A percentile compares a stretch with the other conserved stretches of the same genome.
phyloP scores from a whole-genome alignment of 148 eudicot genomes.

The Dysphania ambrosioides region DNA sequence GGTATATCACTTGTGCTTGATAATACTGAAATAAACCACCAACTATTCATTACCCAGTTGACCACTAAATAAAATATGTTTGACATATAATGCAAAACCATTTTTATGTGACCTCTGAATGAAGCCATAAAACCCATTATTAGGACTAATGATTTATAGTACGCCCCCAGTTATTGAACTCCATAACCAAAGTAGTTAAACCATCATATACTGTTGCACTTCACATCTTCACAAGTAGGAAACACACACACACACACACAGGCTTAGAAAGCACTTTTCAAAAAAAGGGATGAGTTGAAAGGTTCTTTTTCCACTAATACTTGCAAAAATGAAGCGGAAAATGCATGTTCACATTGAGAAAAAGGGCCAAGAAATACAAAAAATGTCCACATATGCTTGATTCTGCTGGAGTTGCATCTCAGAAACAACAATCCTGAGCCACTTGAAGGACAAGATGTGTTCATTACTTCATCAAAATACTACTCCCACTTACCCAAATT shows the following conservation, averaged over 20 bases:
- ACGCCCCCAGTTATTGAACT: background rate
- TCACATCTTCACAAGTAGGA: background rate
- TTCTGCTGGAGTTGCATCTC: background rate
- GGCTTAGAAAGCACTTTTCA: too few relatives aligned
- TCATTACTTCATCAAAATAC: background rate
- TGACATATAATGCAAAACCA: too few relatives aligned
- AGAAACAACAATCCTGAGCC: background rate
- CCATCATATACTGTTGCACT: background rate
- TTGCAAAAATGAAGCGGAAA: conserved; percentile 6
- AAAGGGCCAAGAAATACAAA: background rate
- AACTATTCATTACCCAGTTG: too few relatives aligned
- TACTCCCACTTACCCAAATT: background rate
- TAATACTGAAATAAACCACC: background rate
- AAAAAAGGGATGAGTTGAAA: too few relatives aligned
- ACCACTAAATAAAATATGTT: background rate
- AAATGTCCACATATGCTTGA: background rate
- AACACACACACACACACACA: too few relatives aligned
- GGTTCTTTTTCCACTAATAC: background rate
- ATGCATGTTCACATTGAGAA: background rate
- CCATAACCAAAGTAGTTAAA: background rate
- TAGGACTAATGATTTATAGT: background rate
- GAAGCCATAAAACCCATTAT: background rate
- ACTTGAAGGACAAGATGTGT: background rate
- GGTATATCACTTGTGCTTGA: background rate
- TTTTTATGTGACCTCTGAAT: background rate